phyloP scores from a whole-genome alignment of 78 protist species.

The Dictyostelium citrinum region DNA sequence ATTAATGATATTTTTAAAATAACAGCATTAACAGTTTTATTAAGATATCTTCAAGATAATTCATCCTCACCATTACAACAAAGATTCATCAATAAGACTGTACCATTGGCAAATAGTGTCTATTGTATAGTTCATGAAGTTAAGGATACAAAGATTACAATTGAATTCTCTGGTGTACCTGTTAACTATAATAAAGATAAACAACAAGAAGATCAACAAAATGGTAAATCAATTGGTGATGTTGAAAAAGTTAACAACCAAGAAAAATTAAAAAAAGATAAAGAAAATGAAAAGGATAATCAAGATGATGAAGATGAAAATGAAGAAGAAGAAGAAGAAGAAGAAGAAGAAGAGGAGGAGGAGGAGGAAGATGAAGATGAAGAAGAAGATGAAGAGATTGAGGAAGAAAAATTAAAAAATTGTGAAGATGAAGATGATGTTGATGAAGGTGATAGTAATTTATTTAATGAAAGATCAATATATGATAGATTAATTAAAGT shows the following conservation, averaged over 20 bases:
- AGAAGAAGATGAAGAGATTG: not conserved
- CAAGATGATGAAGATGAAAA: slow-evolving; percentile 15
- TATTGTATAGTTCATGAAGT: slow-evolving; percentile 27
- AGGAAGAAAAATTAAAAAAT: not conserved
- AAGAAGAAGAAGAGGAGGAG: not conserved
- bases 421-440: slow-evolving; percentile 1
- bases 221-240: not conserved
- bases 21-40: not conserved
- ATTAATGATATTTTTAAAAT: slow-evolving; percentile 4
- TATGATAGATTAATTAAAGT: slow-evolving; percentile 36
- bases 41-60: slow-evolving; percentile 38
- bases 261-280: not conserved
- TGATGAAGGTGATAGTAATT: slow-evolving; percentile 28
- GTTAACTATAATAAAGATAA: slow-evolving; percentile 5
- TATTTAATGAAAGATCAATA: not conserved
- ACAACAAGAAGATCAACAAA: not conserved
- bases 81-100: slow-evolving; percentile 12
- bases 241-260: too few relatives aligned
- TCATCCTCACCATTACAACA: slow-evolving; percentile 61
- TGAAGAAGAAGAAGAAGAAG: not conserved
- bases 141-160: slow-evolving; percentile 32
- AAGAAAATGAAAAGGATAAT: not conserved
- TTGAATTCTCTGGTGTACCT: slow-evolving; percentile 60
- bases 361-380: not conserved
- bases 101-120: slow-evolving; percentile 19